Conservation (phyloP, 768 basidiomycete genomes). For the Collybia sp. region DNA sequence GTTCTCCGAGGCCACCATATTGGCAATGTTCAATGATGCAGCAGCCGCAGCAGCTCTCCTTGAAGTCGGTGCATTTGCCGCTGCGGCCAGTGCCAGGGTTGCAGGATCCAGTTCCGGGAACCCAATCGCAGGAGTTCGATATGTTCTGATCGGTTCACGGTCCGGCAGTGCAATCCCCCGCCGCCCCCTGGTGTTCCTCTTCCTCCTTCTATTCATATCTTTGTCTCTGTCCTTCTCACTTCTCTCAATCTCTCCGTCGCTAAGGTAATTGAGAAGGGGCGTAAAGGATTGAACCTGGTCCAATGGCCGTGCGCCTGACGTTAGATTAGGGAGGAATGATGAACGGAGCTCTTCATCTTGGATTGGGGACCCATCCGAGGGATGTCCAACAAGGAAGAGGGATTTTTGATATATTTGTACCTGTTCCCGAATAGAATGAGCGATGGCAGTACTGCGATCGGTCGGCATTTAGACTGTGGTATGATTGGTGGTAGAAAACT, state of each 20-base stretch:
- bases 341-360: constrained; percentile 89
- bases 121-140: constrained; percentile 83
- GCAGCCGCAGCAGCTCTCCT: constrained; percentile 85
- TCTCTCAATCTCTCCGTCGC: constrained; percentile 83
- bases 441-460: constrained; percentile 78
- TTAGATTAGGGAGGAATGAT: constrained; percentile 83
- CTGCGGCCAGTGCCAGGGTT: constrained; percentile 59
- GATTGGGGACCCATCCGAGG: constrained; percentile 70
- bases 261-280: constrained; percentile 84
- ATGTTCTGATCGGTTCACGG: constrained; percentile 88
- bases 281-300: constrained; percentile 81
- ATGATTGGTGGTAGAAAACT: constrained; percentile 4
- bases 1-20: constrained; percentile 91
- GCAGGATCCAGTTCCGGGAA: constrained; percentile 78
- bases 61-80: constrained; percentile 63
- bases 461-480: constrained; percentile 1
- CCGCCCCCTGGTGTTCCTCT: constrained; percentile 78
- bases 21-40: constrained; percentile 80
- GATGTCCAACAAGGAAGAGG: constrained; percentile 84
- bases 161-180: constrained; percentile 85
- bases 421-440: constrained; percentile 95
- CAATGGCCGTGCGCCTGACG: constrained; percentile 63
- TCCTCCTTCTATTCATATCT: constrained; percentile 80
- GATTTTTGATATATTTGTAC: constrained; percentile 89
- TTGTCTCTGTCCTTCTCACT: constrained; percentile 93